Conservation (phyloP, 73 alveolate species). For the Effrenium voratum region DNA sequence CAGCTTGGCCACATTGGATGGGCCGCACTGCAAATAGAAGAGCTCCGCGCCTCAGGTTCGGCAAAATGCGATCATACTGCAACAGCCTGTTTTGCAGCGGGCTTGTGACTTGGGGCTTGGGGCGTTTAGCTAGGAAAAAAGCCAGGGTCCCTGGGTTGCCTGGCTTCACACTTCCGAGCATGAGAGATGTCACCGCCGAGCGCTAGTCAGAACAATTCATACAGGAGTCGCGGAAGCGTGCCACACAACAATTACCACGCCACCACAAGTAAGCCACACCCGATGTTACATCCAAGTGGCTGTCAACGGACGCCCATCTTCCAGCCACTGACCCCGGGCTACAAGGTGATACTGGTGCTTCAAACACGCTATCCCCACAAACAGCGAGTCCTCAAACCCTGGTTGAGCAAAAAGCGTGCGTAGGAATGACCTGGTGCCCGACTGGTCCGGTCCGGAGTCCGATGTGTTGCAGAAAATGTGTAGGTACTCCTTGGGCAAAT, state of each 20-base stretch:
- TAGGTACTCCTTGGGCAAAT: neutral
- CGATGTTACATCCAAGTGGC: neutral
- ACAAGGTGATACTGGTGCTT: slow-evolving; percentile 14
- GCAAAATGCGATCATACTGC: neutral
- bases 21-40: neutral
- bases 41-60: neutral
- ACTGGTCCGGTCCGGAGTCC: slow-evolving; percentile 26
- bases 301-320: slow-evolving; percentile 33
- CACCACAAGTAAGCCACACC: neutral
- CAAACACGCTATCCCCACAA: neutral
- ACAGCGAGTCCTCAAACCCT: neutral
- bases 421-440: neutral
- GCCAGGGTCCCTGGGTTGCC: neutral
- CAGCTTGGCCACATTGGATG: neutral
- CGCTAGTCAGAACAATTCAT: neutral
- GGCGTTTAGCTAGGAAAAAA: neutral
- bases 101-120: too few species aligned
- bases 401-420: neutral
- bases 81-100: neutral
- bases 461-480: neutral
- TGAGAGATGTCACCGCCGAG: neutral
- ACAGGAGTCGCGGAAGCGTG: neutral
- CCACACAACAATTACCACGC: neutral
- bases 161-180: neutral
- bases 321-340: neutral